Evolutionary conservation across 257 asterid species (phyloP).

Genomic region (Solanum lycopersicoides): DNA sequence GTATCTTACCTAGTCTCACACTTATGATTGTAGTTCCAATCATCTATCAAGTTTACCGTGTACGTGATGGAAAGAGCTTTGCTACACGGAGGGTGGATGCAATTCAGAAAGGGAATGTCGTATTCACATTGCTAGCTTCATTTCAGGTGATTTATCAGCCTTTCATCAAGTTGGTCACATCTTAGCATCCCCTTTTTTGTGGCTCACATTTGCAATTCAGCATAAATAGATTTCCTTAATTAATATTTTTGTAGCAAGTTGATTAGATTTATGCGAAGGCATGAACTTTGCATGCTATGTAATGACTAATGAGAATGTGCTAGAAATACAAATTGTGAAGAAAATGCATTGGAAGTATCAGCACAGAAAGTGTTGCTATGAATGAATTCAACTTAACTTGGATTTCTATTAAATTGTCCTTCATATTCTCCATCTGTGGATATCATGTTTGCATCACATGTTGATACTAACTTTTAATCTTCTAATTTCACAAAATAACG

Average conservation of each 20-base stretch:
- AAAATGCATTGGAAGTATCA: neutral
- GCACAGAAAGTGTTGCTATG: neutral
- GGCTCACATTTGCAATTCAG: neutral
- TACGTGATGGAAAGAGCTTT: conserved; percentile 93
- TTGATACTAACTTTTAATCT: neutral
- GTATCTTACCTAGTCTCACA: neutral
- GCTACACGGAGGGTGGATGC: conserved; percentile 98
- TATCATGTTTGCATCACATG: neutral
- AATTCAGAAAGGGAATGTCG: conserved; percentile 75
- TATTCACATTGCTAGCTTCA: conserved; percentile 75
- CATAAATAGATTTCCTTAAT: neutral
- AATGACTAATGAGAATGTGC: neutral
- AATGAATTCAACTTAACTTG: neutral
- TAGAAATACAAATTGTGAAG: neutral
- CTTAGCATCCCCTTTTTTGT: neutral
- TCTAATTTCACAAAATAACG: neutral
- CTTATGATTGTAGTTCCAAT: conserved; percentile 65
- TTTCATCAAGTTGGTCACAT: conserved; percentile 1
- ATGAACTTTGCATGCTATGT: neutral
- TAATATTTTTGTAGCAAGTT: neutral
- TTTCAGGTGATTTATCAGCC: conserved; percentile 64
- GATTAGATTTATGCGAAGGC: neutral
- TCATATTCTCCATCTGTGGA: neutral
- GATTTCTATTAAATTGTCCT: neutral
- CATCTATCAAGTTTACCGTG: conserved; percentile 81